Evolutionary conservation across 257 asterid species (phyloP).

Genomic region (Ballota nigra): DNA sequence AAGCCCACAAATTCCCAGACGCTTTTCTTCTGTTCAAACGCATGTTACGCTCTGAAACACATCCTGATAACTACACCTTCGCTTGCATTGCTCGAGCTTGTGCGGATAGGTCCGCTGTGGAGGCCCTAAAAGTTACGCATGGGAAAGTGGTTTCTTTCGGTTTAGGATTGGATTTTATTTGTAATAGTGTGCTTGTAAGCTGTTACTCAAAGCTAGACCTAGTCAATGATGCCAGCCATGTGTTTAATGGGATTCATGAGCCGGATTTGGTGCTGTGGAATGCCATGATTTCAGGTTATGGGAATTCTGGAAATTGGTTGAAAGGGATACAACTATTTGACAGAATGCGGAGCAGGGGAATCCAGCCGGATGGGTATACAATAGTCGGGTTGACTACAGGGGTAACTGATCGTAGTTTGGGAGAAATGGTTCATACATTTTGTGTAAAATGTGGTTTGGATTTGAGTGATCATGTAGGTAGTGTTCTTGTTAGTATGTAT

Average conservation of each 20-base stretch:
- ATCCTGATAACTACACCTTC: constrained; percentile 70
- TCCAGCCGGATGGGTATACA: constrained; percentile 65
- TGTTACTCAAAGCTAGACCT: constrained; percentile 66
- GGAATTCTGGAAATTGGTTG: constrained; percentile 43
- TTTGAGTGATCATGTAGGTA: constrained; percentile 54
- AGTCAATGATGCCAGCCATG: constrained; percentile 42
- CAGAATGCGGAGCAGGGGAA: constrained; percentile 47
- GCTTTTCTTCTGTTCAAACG: constrained; percentile 54
- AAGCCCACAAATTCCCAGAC: constrained; percentile 34
- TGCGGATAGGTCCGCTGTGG: constrained; percentile 39
- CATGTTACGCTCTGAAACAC: constrained; percentile 45
- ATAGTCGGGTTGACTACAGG: constrained; percentile 56
- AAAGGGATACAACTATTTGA: constrained; percentile 45
- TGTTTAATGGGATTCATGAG: constrained; percentile 43
- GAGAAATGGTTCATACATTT: constrained; percentile 56
- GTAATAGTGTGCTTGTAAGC: constrained; percentile 62
- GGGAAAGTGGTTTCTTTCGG: constrained; percentile 54
- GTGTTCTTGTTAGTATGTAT: constrained; percentile 66
- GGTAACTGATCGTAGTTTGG: constrained; percentile 30
- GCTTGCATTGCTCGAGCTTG: constrained; percentile 71
- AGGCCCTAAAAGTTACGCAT: constrained; percentile 48
- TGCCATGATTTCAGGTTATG: constrained; percentile 65
- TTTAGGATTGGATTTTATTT: constrained; percentile 54
- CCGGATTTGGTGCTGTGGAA: constrained; percentile 88
- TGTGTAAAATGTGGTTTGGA: constrained; percentile 54